These are phyloP conservation scores for Euphorbia lathyris DNA, from an alignment of 345 rosid species.

Conservation along the genomic window DNA sequence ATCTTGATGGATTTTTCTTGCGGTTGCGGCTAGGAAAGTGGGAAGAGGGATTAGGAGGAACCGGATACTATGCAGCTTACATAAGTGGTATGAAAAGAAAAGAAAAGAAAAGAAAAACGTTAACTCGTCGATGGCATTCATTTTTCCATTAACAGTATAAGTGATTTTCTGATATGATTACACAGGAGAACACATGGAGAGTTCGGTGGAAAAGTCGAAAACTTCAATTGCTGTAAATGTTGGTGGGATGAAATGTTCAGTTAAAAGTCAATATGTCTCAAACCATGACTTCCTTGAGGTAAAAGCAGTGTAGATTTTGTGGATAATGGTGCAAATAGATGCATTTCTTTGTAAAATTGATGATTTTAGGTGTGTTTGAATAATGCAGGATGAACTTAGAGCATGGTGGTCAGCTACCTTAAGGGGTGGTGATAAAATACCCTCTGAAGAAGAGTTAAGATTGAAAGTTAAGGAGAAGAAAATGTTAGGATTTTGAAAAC, in stretches of 20 bases:
- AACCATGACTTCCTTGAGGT: slow-evolving; percentile 86
- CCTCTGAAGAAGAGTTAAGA: slow-evolving; percentile 53
- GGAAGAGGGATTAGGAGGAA: slow-evolving; percentile 67
- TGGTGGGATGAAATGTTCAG: slow-evolving; percentile 53
- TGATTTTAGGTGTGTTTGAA: not conserved
- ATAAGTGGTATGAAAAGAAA: slow-evolving; percentile 48
- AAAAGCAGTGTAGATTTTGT: slow-evolving; percentile 13
- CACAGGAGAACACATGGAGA: slow-evolving; percentile 37
- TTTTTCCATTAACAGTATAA: not conserved
- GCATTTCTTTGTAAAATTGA: too few species aligned
- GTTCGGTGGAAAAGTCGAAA: slow-evolving; percentile 22
- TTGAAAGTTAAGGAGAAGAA: slow-evolving; percentile 53
- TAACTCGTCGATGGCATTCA: not conserved
- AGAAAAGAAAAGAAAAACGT: not conserved
- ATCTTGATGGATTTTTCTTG: slow-evolving; percentile 71
- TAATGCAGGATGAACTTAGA: slow-evolving; percentile 70
- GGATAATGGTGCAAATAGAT: too few species aligned
- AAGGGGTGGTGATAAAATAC: slow-evolving; percentile 36
- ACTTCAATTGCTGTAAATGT: slow-evolving; percentile 46
- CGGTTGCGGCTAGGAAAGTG: slow-evolving; percentile 80
- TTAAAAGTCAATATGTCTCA: slow-evolving; percentile 75
- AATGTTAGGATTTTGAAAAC: slow-evolving; percentile 41
- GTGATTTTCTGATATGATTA: not conserved
- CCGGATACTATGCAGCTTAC: slow-evolving; percentile 71
- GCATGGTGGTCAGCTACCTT: slow-evolving; percentile 58